Base-by-base conservation (phyloP, 257 asterid species). In the Ligustrum vulgare region DNA sequence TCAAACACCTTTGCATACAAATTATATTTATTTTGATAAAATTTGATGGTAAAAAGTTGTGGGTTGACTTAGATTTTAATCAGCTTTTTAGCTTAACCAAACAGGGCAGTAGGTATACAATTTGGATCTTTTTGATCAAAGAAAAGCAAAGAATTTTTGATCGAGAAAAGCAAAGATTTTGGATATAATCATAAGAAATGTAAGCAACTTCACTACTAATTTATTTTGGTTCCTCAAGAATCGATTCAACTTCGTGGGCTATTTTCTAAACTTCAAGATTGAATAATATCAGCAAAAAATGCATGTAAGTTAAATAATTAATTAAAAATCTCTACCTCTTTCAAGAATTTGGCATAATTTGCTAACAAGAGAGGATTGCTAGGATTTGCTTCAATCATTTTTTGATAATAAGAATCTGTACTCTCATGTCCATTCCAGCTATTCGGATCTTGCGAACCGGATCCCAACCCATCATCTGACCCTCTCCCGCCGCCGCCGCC, bases 311-410 rank as follows among this genome's bases (percentile, higher is more conserved):
- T 11, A 67, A 13, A 0, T 20, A 39, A 2, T 32, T 15, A 45
- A 6, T 20, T 28, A 9, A 1, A 20, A 35, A 67, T 3, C 4
- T 0, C 3, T 84, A 88, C 98, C 95, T 91, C 95, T 83, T 91
- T 93, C 77, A 91, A 80, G 83, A 85, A 91, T 69, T 80, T 87
- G 72, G 98, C 97, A 79, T 93, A 93, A 82, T 93, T 93, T 22
- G 95, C 87, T 0, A 93, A 85, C 70, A 93, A 75, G 5, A 93
- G 89, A 58, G 96, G 78, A 75, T 93, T 93, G 31, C 83, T 86
- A 0, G 96, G 96, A 71, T 91, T 91, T 8, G 93, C 89, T 75
- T 79, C 79, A 0, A 93, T 85, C 97, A 93, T 93, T 70, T 41
- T 87, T 87, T 87, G 90, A 73, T 91, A 93, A 65, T 90, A 91